phyloP scores from a whole-genome alignment of 805 yeast species.

The Metschnikowia corniflorae region DNA sequence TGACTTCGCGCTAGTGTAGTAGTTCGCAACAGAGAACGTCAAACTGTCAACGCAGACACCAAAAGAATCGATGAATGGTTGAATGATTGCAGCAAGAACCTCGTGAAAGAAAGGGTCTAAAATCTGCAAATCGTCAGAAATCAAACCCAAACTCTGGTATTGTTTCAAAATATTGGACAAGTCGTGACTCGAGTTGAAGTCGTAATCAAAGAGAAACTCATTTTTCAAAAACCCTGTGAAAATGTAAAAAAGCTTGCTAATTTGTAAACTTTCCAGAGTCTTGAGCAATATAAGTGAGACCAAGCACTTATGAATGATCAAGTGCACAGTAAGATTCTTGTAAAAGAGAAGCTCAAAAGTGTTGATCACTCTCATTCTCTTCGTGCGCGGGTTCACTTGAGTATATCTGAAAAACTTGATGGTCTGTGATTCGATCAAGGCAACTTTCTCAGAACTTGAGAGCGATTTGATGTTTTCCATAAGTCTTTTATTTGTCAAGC shows the following conservation, averaged over 20 bases:
- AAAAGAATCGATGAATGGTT: slow-evolving; percentile 35
- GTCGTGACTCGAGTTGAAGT: slow-evolving; percentile 29
- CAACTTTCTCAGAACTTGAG: slow-evolving; percentile 22
- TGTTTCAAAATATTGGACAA: slow-evolving; percentile 26
- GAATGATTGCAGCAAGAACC: slow-evolving; percentile 27
- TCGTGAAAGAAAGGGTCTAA: slow-evolving; percentile 23
- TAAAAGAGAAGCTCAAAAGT: slow-evolving; percentile 55
- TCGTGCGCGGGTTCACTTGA: slow-evolving; percentile 13
- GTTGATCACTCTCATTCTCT: slow-evolving; percentile 34
- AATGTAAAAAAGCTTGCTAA: slow-evolving; percentile 29
- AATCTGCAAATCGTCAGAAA: slow-evolving; percentile 18
- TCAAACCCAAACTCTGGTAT: slow-evolving; percentile 16
- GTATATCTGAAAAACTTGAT: slow-evolving; percentile 21
- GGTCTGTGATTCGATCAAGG: slow-evolving; percentile 25
- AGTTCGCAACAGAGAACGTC: slow-evolving; percentile 10
- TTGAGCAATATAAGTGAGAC: slow-evolving; percentile 44
- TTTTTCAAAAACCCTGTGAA: slow-evolving; percentile 38
- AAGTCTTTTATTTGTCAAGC: slow-evolving; percentile 23
- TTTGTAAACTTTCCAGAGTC: slow-evolving; percentile 15
- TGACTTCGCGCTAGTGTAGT: slow-evolving; percentile 7
- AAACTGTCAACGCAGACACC: slow-evolving; percentile 26
- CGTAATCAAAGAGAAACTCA: slow-evolving; percentile 42
- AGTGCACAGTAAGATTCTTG: slow-evolving; percentile 54
- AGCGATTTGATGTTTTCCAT: slow-evolving; percentile 18
- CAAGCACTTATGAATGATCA: slow-evolving; percentile 50